Conservation (phyloP, 345 rosid genomes). For the Camelina laxa region DNA sequence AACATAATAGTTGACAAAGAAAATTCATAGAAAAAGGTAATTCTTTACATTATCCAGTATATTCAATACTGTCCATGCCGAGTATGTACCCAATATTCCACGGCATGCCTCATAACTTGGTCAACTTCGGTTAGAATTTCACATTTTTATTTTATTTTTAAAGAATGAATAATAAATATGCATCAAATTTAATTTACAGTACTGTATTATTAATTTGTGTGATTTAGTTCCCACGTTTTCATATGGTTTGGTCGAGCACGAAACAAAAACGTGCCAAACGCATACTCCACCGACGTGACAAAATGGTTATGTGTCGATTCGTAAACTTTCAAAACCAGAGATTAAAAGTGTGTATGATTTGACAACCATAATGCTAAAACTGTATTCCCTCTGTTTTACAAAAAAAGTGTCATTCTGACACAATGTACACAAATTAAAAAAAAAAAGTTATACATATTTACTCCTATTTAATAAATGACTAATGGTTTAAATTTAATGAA, state of each 20-base stretch:
- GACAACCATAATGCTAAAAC: neutral
- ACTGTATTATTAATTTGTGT: neutral
- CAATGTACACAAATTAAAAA: too few species aligned
- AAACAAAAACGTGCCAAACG: conserved; percentile 38
- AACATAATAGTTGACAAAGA: neutral
- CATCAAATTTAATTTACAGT: neutral
- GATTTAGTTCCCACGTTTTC: conserved; percentile 31
- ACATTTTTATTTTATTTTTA: neutral
- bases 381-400: too few species aligned
- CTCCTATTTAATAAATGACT: too few species aligned
- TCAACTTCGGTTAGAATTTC: conserved; percentile 19
- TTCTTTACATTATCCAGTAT: conserved; percentile 15
- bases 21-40: neutral
- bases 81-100: conserved; percentile 15
- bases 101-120: conserved; percentile 26
- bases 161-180: neutral
- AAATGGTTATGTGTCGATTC: neutral
- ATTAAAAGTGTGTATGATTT: neutral
- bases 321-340: neutral
- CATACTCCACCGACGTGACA: conserved; percentile 29
- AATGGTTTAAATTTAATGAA: too few species aligned
- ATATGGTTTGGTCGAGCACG: conserved; percentile 39
- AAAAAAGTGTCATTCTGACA: too few species aligned
- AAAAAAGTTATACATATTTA: too few species aligned
- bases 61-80: conserved; percentile 25